These are phyloP conservation scores for Otatea glauca DNA, from an alignment of 176 grass and related monocot genomes.

Conservation along the genomic window DNA sequence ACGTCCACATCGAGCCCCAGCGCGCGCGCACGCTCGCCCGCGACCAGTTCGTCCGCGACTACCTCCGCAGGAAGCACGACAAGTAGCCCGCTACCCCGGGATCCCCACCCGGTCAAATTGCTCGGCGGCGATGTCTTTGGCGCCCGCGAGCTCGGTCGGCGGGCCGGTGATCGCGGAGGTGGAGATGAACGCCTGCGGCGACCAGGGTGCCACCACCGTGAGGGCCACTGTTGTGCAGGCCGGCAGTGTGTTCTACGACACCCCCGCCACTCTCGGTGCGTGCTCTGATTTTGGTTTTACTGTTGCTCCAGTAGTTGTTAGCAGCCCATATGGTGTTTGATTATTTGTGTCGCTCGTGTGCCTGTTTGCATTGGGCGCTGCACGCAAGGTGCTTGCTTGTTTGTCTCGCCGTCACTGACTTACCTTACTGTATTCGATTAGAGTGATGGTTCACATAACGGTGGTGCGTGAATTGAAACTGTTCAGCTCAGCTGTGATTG, in stretches of 20 bases:
- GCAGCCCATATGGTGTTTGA: slow-evolving; percentile 23
- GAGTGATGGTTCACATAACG: not conserved
- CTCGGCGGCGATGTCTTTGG: slow-evolving; percentile 52
- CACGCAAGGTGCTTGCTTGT: slow-evolving; percentile 15
- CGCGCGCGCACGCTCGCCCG: slow-evolving; percentile 74
- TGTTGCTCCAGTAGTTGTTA: not conserved
- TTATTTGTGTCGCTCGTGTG: slow-evolving; percentile 8
- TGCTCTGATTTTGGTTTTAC: not conserved
- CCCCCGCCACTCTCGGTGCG: slow-evolving; percentile 78
- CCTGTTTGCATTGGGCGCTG: not conserved
- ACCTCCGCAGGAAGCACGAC: slow-evolving; percentile 32
- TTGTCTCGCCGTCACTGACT: slow-evolving; percentile 4
- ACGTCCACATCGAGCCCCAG: slow-evolving; percentile 56
- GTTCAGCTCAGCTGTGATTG: not conserved
- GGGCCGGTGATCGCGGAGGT: slow-evolving; percentile 76
- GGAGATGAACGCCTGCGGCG: slow-evolving; percentile 70
- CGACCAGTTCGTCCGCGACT: slow-evolving; percentile 63
- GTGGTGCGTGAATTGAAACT: not conserved
- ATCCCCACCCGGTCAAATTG: not conserved
- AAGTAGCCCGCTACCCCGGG: not conserved
- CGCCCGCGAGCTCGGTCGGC: slow-evolving; percentile 46
- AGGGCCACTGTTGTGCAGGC: slow-evolving; percentile 94
- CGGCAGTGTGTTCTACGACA: slow-evolving; percentile 90
- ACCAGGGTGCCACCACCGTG: slow-evolving; percentile 58
- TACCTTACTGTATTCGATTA: not conserved